A percentile compares a stretch with the other conserved stretches of the same genome.
Conservation (phyloP, 1,284 basidiomycete species). For the Leccinum pallidistipes region DNA sequence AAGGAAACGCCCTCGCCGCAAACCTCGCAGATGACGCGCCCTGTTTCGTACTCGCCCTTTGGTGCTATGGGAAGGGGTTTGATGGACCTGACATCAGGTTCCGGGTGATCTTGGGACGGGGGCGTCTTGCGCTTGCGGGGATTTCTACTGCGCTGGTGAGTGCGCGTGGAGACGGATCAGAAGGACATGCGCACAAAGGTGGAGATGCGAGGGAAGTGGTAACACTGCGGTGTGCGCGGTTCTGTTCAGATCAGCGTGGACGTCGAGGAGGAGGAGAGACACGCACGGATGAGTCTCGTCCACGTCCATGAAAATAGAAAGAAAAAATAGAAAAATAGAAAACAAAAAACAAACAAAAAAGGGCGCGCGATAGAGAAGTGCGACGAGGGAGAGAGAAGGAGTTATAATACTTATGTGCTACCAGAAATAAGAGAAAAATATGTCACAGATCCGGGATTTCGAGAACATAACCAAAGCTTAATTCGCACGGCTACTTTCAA, state of each 20-base stretch:
- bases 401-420: constrained; percentile 37
- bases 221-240: constrained; percentile 14
- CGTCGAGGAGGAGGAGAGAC: constrained; percentile 1
- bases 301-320: constrained; percentile 19
- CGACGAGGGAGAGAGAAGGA: constrained; percentile 21
- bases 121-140: constrained; percentile 46
- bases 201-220: constrained; percentile 13
- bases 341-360: constrained; percentile 6
- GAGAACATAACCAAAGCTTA: constrained; percentile 40
- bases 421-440: constrained; percentile 42
- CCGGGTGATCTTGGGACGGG: constrained; percentile 27
- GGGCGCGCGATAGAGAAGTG: constrained; percentile 5
- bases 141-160: constrained; percentile 20
- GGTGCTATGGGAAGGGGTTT: constrained; percentile 23
- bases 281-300: constrained; percentile 20
- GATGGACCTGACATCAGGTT: constrained; percentile 17
- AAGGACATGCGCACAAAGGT: constrained; percentile 23
- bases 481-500: constrained; percentile 37
- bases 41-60: constrained; percentile 53
- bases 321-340: not conserved
- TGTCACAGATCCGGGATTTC: constrained; percentile 42
- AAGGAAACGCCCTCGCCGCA: constrained; percentile 63
- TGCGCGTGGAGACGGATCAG: constrained; percentile 21
- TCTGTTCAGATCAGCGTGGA: constrained; percentile 19
- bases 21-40: constrained; percentile 60